Percentiles rank a stretch among this genome's conserved stretches.
phyloP scores from a whole-genome alignment of 169 alveolate species.

The Plasmodium billcollinsi region DNA sequence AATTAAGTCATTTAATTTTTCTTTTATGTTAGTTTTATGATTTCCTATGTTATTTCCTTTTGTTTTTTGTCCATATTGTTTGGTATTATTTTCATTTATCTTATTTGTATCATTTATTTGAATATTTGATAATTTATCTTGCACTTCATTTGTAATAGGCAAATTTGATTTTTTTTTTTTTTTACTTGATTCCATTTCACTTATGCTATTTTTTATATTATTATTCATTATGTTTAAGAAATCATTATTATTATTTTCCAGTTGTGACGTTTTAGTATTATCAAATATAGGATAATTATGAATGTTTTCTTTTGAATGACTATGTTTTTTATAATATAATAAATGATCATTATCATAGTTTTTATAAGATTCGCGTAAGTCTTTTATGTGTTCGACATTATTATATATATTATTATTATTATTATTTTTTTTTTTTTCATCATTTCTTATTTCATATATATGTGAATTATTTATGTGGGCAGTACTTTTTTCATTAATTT shows the following conservation, averaged over 20 bases:
- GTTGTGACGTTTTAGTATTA: neutral
- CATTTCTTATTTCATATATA: neutral
- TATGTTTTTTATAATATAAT: slow-evolving; percentile 8
- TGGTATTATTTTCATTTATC: neutral
- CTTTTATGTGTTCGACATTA: slow-evolving; percentile 44
- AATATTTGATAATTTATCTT: neutral
- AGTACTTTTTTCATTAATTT: neutral
- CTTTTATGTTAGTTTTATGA: slow-evolving; percentile 34
- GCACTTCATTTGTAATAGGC: neutral
- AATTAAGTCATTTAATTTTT: slow-evolving; percentile 29
- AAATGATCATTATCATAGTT: slow-evolving; percentile 35
- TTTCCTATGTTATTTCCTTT: slow-evolving; percentile 14
- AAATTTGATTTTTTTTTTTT: slow-evolving; percentile 1
- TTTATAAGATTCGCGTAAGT: slow-evolving; percentile 39
- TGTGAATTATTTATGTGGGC: neutral
- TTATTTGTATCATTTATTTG: slow-evolving; percentile 14
- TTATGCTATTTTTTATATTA: too few relatives aligned
- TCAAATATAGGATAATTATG: neutral
- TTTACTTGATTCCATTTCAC: neutral
- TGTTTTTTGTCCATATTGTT: slow-evolving; percentile 20
- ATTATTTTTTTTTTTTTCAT: neutral
- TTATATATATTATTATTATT: neutral
- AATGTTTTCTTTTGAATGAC: neutral
- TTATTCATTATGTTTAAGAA: neutral
- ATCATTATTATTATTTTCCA: neutral